These are phyloP conservation scores for Alternaria metachromatica DNA, from an alignment of 2,329 filamentous ascomycete species.

Conservation along the genomic window DNA sequence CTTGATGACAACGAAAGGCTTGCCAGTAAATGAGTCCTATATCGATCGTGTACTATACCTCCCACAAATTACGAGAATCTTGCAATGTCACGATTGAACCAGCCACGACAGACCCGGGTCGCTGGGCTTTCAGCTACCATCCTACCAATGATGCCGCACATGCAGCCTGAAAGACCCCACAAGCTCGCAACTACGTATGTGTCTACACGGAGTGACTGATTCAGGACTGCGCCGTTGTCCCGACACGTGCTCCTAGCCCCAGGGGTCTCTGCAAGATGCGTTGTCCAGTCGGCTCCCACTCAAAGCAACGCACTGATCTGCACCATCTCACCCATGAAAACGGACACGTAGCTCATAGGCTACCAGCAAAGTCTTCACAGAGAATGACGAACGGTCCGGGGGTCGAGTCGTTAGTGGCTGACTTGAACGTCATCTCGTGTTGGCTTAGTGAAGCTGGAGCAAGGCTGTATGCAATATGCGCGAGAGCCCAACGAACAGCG, in stretches of 20 bases:
- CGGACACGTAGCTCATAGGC: conserved; percentile 46
- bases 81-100: neutral
- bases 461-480: conserved; percentile 21
- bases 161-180: neutral
- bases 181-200: neutral
- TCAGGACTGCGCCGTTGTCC: conserved; percentile 2
- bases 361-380: conserved; percentile 32
- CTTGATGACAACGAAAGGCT: neutral
- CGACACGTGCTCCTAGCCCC: conserved; percentile 4
- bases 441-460: conserved; percentile 23
- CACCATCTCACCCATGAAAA: conserved; percentile 33
- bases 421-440: conserved; percentile 25
- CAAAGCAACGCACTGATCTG: conserved; percentile 33
- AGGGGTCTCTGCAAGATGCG: conserved; percentile 44
- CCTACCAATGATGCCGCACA: neutral
- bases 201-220: neutral
- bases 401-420: conserved; percentile 28
- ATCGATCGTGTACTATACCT: conserved; percentile 3
- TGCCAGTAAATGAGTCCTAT: neutral
- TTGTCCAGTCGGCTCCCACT: conserved; percentile 34
- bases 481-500: conserved; percentile 11
- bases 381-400: conserved; percentile 23
- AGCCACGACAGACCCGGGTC: conserved; percentile 4
- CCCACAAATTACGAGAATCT: neutral
- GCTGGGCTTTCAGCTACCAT: neutral